Evolutionary conservation across 164 flowering plant species (phyloP), one percentile per base, ranked within the genome.

Genomic region (Umbilicus rupestris): DNA sequence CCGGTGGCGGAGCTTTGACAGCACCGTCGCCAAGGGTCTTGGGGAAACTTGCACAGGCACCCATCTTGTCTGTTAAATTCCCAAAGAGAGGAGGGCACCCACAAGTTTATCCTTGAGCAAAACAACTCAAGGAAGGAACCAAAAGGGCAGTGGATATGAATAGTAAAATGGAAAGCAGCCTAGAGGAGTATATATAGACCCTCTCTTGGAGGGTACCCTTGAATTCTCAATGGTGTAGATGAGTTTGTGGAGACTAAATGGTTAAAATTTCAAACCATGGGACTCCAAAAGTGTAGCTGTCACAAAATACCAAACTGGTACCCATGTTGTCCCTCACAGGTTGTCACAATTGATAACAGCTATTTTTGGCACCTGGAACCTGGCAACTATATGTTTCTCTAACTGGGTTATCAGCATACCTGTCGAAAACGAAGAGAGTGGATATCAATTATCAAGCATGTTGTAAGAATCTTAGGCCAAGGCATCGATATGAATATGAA

Each of bases 11-110:
- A 22, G 57, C 57, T 50, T 50, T 50, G 28, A 10, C 49, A 16
- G n/a, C 49, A 14, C 9, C 29, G 2, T 3, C 52, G 52, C 57
- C 57, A 22, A 50, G 57, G 12, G 12, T 50, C 57, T 50, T 50
- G 28, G 57, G 57, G 57, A 50, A 50, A 50, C 57, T 50, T 50
- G 57, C 57, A 50, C 57, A 50, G 57, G 57, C 57, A 50, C 57
- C 57, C 57, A 50, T 50, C 57, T 50, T 50, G 28, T 22, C 22
- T 20, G 1, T 5, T 20, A 2, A 33, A 2, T 33, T 33, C 37
- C 37, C 37, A 6, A 33, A 33, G 37, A 33, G 37, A 33, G 37
- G 37, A 33, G 37, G 4, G 6, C 37, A 33, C 37, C 3, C 37
- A 33, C 37, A 33, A 33, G 37, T 2, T 33, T 33, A 33, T 20